These are phyloP conservation scores for Cytospora piceicola DNA, from an alignment of 2,329 filamentous ascomycete species.

Conservation along the genomic window DNA sequence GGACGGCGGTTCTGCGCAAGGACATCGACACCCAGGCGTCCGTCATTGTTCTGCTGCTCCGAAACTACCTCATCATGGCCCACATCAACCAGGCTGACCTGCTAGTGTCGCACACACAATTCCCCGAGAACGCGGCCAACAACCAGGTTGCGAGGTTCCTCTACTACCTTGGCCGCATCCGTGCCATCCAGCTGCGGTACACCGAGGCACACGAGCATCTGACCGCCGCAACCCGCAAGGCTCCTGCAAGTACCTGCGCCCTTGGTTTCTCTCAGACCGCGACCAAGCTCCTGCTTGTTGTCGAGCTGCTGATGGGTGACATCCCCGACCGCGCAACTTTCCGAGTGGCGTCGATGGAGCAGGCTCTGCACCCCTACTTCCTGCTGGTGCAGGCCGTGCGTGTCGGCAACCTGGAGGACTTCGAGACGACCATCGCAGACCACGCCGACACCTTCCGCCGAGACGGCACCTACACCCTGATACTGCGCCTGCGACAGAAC, in stretches of 20 bases:
- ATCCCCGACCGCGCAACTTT: conserved; percentile 96
- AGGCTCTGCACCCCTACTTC: conserved; percentile 89
- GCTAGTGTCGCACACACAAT: conserved; percentile 92
- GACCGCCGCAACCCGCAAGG: conserved; percentile 91
- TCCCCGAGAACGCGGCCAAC: conserved; percentile 91
- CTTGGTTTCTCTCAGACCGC: conserved; percentile 95
- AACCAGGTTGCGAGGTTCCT: conserved; percentile 97
- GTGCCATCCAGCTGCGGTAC: conserved; percentile 94
- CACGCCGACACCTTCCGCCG: conserved; percentile 85
- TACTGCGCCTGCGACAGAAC: conserved; percentile 93
- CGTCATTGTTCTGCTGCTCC: conserved; percentile 90
- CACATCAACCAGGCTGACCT: conserved; percentile 97
- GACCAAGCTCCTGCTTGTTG: conserved; percentile 93
- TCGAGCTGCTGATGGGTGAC: conserved; percentile 97
- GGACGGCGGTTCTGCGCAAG: conserved; percentile 95
- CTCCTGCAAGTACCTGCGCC: conserved; percentile 85
- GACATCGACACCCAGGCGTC: conserved; percentile 97
- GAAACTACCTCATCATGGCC: conserved; percentile 94
- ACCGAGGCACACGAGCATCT: conserved; percentile 96
- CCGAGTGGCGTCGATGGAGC: conserved; percentile 85
- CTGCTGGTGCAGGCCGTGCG: conserved; percentile 92
- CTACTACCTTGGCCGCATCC: conserved; percentile 95
- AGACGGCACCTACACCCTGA: conserved; percentile 93
- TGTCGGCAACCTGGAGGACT: conserved; percentile 93
- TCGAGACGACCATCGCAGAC: conserved; percentile 81